Percentiles rank a stretch among this genome's conserved stretches.
Evolutionary conservation across 1,284 basidiomycete genomes (phyloP).

Genomic region (Cutaneotrichosporon cavernicola): DNA sequence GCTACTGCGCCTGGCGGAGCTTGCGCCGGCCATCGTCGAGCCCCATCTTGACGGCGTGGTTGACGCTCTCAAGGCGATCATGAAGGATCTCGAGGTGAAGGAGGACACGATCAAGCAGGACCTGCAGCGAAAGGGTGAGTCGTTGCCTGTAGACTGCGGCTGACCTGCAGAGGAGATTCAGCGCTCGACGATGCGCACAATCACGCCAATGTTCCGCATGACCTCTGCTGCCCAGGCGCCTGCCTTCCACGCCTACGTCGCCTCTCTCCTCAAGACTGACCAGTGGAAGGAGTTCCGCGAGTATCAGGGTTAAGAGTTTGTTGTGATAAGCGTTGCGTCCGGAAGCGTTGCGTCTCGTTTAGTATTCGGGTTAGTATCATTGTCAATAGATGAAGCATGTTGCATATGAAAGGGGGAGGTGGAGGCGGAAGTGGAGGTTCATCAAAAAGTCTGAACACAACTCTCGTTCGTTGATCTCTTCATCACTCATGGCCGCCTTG

Average conservation of each 20-base stretch:
- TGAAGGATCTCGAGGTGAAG: constrained; percentile 85
- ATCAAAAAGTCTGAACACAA: constrained; percentile 1
- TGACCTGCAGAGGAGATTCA: constrained; percentile 69
- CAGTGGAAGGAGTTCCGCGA: constrained; percentile 51
- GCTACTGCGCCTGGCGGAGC: constrained; percentile 81
- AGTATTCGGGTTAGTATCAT: neutral
- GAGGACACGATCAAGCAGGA: constrained; percentile 98
- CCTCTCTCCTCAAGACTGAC: constrained; percentile 34
- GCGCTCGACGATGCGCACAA: constrained; percentile 77
- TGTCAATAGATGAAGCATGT: constrained; percentile 11
- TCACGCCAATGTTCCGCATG: constrained; percentile 75
- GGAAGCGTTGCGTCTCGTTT: neutral
- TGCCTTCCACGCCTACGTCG: constrained; percentile 71
- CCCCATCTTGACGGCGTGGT: constrained; percentile 83
- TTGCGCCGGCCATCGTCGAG: constrained; percentile 77
- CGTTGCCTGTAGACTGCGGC: neutral
- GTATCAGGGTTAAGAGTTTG: constrained; percentile 34
- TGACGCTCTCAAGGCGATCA: constrained; percentile 75
- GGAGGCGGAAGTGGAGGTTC: neutral
- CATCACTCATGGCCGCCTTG: constrained; percentile 3
- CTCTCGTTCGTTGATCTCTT: neutral
- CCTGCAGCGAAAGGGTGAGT: constrained; percentile 71
- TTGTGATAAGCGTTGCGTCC: neutral
- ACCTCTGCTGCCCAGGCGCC: constrained; percentile 60
- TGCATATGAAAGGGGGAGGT: neutral